These are phyloP conservation scores for Cynanchum wilfordii DNA, from an alignment of 257 asterid species.

Conservation along the genomic window DNA sequence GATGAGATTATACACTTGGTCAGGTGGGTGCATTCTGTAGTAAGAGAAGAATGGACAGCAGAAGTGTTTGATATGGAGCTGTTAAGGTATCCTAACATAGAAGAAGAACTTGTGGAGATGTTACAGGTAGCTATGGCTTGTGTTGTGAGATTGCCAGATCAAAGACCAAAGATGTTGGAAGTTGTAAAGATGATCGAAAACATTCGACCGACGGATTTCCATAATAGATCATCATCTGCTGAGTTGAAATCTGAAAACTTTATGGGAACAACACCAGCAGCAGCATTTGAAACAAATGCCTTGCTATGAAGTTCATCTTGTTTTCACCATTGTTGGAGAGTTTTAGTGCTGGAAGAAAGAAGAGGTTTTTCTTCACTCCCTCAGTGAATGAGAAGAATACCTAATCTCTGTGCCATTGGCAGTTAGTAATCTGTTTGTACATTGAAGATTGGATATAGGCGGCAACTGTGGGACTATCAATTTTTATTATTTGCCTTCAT, in stretches of 20 bases:
- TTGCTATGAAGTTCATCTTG: slow-evolving; percentile 14
- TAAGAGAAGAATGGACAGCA: slow-evolving; percentile 85
- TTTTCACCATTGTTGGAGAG: no score
- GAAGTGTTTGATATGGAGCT: slow-evolving; percentile 78
- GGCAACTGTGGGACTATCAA: not conserved
- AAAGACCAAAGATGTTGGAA: slow-evolving; percentile 63
- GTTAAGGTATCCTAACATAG: slow-evolving; percentile 59
- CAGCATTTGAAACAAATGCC: slow-evolving; percentile 15
- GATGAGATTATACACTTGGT: slow-evolving; percentile 66
- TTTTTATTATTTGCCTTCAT: not conserved
- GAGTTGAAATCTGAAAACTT: slow-evolving; percentile 28
- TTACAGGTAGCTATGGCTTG: slow-evolving; percentile 71
- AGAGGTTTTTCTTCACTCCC: not conserved
- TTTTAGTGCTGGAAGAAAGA: not conserved
- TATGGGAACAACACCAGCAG: slow-evolving; percentile 25
- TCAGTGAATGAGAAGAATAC: slow-evolving; percentile 3
- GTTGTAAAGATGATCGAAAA: slow-evolving; percentile 55
- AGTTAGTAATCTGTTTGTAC: not conserved
- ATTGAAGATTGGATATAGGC: not conserved
- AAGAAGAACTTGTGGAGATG: slow-evolving; percentile 77
- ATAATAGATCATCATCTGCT: slow-evolving; percentile 18
- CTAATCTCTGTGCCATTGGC: not conserved
- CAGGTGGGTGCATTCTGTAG: slow-evolving; percentile 84
- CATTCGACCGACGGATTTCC: slow-evolving; percentile 25
- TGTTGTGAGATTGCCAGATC: slow-evolving; percentile 56